Evolutionary conservation across 352 stramenopile species (phyloP).

Genomic region (Phytophthora colocasiae): DNA sequence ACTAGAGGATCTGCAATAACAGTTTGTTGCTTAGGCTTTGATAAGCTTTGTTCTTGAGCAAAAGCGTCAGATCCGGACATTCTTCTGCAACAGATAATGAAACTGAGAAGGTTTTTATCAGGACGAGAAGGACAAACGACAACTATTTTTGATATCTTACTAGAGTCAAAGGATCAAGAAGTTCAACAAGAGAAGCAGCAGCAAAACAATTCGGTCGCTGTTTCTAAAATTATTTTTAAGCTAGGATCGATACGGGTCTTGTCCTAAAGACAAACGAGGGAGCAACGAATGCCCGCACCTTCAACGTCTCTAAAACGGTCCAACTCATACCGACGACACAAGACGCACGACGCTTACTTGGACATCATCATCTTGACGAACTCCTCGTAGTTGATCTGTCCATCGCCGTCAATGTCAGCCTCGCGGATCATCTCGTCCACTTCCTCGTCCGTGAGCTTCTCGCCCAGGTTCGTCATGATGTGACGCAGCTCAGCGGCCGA

Average conservation of each 20-base stretch:
- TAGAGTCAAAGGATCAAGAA: not conserved
- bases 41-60: too few relatives aligned
- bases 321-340: not conserved
- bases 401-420: conserved; percentile 98
- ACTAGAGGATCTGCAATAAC: not conserved
- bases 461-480: conserved; percentile 99
- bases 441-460: conserved; percentile 99
- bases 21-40: not conserved
- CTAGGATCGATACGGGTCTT: conserved; percentile 5
- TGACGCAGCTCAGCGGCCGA: conserved; percentile 97
- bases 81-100: too few relatives aligned
- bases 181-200: conserved; percentile 7
- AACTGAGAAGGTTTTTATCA: too few relatives aligned
- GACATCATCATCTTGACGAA: conserved; percentile 99
- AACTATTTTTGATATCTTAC: too few relatives aligned
- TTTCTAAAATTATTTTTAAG: conserved; percentile 42
- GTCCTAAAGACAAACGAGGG: not conserved
- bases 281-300: conserved; percentile 9
- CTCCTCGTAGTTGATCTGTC: conserved; percentile 99
- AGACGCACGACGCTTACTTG: conserved; percentile 78
- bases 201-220: conserved; percentile 22
- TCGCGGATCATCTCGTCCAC: conserved; percentile 99
- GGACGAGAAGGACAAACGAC: too few relatives aligned
- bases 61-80: too few relatives aligned
- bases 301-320: not conserved